Conservation (phyloP, 352 stramenopile genomes). For the Phytophthora pseudosyringae region DNA sequence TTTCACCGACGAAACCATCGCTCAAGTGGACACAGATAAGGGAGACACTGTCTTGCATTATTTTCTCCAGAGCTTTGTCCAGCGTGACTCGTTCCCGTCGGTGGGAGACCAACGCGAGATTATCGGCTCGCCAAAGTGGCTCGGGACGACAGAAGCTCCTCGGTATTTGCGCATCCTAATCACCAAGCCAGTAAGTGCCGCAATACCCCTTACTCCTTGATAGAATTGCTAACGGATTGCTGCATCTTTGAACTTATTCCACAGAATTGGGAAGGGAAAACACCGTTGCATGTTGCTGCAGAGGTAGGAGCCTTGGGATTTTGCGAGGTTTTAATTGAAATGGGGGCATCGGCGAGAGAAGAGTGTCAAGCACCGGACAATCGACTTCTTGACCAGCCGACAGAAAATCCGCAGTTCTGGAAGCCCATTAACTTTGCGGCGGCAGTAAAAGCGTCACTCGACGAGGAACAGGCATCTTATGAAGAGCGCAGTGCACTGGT, state of each 20-base stretch:
- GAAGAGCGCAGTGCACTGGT: conserved; percentile 45
- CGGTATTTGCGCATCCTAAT: conserved; percentile 43
- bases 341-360: conserved; percentile 43
- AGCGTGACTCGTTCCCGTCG: conserved; percentile 38
- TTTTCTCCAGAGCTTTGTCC: conserved; percentile 49
- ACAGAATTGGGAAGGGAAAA: conserved; percentile 66
- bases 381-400: conserved; percentile 47
- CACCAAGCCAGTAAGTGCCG: conserved; percentile 41
- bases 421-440: conserved; percentile 58
- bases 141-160: conserved; percentile 37
- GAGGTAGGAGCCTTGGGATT: conserved; percentile 53
- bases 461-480: conserved; percentile 28
- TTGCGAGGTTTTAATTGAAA: conserved; percentile 48
- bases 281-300: conserved; percentile 57
- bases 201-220: neutral
- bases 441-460: conserved; percentile 30
- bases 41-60: conserved; percentile 63
- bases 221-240: conserved; percentile 5
- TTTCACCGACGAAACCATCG: conserved; percentile 46
- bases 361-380: conserved; percentile 49
- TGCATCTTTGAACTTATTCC: neutral
- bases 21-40: conserved; percentile 43
- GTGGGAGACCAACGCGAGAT: conserved; percentile 37
- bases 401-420: conserved; percentile 46
- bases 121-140: conserved; percentile 42